Evolutionary conservation across 306 rosid species (phyloP).

Genomic region (Cucumis sativus): DNA sequence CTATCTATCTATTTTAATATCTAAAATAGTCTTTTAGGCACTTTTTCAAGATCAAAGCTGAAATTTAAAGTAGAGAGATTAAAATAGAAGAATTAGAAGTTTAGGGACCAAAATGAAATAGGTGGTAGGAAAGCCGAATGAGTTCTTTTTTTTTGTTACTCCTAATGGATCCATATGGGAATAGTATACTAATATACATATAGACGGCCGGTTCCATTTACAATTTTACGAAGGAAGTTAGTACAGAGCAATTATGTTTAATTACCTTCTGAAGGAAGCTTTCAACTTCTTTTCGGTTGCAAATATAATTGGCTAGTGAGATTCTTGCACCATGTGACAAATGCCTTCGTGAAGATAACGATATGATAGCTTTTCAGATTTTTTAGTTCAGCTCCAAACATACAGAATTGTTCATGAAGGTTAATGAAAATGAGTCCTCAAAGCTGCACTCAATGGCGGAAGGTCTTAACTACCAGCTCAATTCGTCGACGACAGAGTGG

Average conservation of each 20-base stretch:
- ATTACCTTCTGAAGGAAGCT: background rate
- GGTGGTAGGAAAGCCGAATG: no score
- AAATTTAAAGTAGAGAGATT: background rate
- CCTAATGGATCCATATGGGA: background rate
- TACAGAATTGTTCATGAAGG: background rate
- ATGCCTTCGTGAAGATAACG: background rate
- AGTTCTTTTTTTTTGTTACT: background rate
- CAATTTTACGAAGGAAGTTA: background rate
- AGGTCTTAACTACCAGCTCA: slow-evolving; percentile 82
- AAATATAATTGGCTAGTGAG: background rate
- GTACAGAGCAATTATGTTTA: background rate
- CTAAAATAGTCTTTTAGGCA: background rate
- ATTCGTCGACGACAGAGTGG: slow-evolving; percentile 88
- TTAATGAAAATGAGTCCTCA: background rate
- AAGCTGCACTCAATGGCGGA: slow-evolving; percentile 51
- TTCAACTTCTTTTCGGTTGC: background rate
- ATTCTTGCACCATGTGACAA: background rate
- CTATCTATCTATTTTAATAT: background rate
- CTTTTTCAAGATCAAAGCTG: background rate
- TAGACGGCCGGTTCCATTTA: background rate
- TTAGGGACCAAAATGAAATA: background rate
- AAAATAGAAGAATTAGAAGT: background rate
- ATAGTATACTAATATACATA: background rate
- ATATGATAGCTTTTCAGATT: background rate
- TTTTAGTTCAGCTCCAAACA: background rate